phyloP scores from a whole-genome alignment of 768 basidiomycete species.

The Suillus sp. region DNA sequence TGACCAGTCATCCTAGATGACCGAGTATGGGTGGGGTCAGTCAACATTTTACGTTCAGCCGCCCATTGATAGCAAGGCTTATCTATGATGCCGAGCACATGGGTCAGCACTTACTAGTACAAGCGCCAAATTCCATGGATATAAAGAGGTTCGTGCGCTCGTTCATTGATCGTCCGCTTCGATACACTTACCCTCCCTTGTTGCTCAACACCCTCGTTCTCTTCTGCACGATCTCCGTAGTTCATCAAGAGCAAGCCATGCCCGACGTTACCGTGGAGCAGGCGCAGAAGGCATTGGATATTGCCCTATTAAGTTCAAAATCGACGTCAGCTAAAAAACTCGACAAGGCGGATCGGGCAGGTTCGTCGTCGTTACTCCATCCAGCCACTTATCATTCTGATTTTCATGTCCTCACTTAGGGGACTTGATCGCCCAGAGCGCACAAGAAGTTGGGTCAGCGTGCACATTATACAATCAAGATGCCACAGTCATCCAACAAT shows the following conservation, averaged over 20 bases:
- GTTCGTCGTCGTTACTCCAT: not conserved
- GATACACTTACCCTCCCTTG: too few relatives aligned
- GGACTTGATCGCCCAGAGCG: not conserved
- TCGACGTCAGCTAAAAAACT: not conserved
- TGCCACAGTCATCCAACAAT: constrained; percentile 2
- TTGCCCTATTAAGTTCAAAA: not conserved
- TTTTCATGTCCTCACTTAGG: not conserved
- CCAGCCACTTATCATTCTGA: not conserved
- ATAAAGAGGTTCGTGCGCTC: too few relatives aligned
- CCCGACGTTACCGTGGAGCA: not conserved
- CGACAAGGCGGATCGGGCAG: not conserved
- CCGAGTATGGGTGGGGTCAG: too few relatives aligned
- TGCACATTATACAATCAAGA: constrained; percentile 4
- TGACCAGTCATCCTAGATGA: too few relatives aligned
- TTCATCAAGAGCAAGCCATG: not conserved
- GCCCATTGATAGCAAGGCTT: too few relatives aligned
- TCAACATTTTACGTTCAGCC: too few relatives aligned
- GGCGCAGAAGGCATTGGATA: not conserved
- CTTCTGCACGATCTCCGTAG: too few relatives aligned
- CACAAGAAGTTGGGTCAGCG: not conserved
- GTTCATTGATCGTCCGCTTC: too few relatives aligned
- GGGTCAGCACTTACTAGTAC: too few relatives aligned
- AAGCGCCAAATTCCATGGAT: too few relatives aligned
- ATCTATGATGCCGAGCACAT: too few relatives aligned
- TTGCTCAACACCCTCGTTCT: too few relatives aligned